A percentile compares a stretch with the other conserved stretches of the same genome.
Conservation (phyloP, 2,329 filamentous ascomycete genomes). For the Tolypocladium cylindrosporum region DNA sequence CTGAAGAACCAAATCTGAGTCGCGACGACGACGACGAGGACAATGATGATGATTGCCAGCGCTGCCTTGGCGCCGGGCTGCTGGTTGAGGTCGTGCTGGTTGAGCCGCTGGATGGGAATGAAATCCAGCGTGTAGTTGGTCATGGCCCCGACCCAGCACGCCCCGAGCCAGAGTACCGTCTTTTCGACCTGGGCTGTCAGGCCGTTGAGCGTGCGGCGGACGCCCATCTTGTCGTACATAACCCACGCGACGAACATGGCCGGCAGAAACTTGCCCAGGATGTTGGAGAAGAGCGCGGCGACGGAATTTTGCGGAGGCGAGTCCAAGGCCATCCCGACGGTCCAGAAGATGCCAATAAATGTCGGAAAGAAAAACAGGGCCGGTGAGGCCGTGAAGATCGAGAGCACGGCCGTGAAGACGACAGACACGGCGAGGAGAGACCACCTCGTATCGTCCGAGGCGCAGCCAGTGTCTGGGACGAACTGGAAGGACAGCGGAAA, state of each 20-base stretch:
- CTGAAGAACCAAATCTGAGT: slow-evolving; percentile 81
- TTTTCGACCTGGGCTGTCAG: slow-evolving; percentile 83
- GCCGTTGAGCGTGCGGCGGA: slow-evolving; percentile 59
- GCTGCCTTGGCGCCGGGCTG: slow-evolving; percentile 85
- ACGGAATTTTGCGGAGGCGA: slow-evolving; percentile 61
- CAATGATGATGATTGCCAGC: slow-evolving; percentile 64
- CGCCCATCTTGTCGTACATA: slow-evolving; percentile 74
- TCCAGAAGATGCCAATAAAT: slow-evolving; percentile 78
- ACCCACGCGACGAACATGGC: slow-evolving; percentile 82
- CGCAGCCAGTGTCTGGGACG: slow-evolving; percentile 51
- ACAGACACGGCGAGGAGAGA: slow-evolving; percentile 71
- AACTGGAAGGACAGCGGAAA: slow-evolving; percentile 87
- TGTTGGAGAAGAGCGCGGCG: slow-evolving; percentile 62
- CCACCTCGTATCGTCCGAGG: slow-evolving; percentile 74
- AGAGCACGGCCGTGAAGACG: slow-evolving; percentile 66
- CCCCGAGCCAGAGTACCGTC: slow-evolving; percentile 80
- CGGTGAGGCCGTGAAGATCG: slow-evolving; percentile 71
- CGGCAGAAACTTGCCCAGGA: slow-evolving; percentile 75
- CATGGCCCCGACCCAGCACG: slow-evolving; percentile 81
- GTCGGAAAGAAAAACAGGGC: slow-evolving; percentile 75
- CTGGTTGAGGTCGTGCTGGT: slow-evolving; percentile 74
- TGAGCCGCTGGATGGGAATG: slow-evolving; percentile 90
- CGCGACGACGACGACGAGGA: slow-evolving; percentile 57
- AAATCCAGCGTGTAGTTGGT: slow-evolving; percentile 94
- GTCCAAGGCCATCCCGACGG: slow-evolving; percentile 83